A percentile compares a stretch with the other conserved stretches of the same genome.
These are phyloP conservation scores for Trematosphaeria pertusa DNA, from an alignment of 2,329 filamentous ascomycete genomes.

Conservation along the genomic window DNA sequence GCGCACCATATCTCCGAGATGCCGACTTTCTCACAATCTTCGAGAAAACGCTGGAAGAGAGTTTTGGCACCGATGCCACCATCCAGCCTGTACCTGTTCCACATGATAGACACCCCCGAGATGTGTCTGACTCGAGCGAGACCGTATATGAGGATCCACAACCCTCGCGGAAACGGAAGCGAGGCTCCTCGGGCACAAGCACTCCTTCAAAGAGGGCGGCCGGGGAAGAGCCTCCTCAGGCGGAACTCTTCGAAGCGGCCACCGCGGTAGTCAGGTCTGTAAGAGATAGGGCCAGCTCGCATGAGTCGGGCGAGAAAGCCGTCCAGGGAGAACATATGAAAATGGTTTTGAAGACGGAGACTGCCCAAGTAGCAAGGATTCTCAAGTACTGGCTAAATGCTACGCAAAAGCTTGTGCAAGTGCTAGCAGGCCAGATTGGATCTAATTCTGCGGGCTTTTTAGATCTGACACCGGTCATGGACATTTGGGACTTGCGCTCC, in stretches of 20 bases:
- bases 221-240: constrained; percentile 16
- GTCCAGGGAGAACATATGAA: constrained; percentile 45
- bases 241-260: constrained; percentile 33
- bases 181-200: constrained; percentile 25
- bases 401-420: constrained; percentile 23
- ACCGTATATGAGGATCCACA: constrained; percentile 30
- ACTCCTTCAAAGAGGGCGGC: constrained; percentile 24
- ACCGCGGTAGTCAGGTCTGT: constrained; percentile 29
- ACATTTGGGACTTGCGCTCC: constrained; percentile 44
- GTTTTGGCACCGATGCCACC: constrained; percentile 28
- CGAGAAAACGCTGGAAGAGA: constrained; percentile 69
- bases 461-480: constrained; percentile 31
- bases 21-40: constrained; percentile 72
- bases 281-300: constrained; percentile 18
- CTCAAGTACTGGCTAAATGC: constrained; percentile 44
- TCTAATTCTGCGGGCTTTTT: constrained; percentile 13
- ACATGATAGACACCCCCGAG: constrained; percentile 19
- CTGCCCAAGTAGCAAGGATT: constrained; percentile 44
- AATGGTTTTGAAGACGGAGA: constrained; percentile 43
- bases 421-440: not conserved
- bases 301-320: constrained; percentile 21
- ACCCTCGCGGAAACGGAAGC: constrained; percentile 46
- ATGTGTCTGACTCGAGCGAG: constrained; percentile 37
- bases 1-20: constrained; percentile 75
- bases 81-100: constrained; percentile 5